A percentile compares a stretch with the other conserved stretches of the same genome.
These are phyloP conservation scores for Rheum nobile DNA, from an alignment of 148 eudicot species.

Conservation along the genomic window DNA sequence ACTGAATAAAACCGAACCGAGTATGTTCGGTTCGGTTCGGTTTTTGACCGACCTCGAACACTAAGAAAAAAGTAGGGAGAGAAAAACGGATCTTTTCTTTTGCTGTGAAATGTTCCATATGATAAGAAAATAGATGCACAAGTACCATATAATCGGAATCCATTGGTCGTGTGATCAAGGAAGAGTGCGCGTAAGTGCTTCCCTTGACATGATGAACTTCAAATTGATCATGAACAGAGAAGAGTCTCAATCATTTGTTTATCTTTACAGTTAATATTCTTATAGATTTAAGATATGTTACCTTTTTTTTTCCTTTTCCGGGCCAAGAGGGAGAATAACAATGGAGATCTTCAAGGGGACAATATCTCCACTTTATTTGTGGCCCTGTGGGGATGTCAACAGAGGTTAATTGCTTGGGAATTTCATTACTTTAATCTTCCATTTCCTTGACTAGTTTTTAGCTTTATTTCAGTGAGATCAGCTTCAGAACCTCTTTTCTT, in stretches of 20 bases:
- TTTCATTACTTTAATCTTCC: not conserved
- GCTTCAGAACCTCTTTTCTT: not conserved
- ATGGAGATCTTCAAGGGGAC: slow-evolving; percentile 8
- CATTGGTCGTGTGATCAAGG: not conserved
- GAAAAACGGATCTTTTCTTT: slow-evolving; percentile 3
- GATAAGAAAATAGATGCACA: slow-evolving; percentile 7
- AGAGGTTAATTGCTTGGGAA: not conserved
- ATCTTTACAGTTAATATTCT: slow-evolving; percentile 3
- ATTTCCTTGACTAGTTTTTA: not conserved
- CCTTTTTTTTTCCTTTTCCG: not conserved
- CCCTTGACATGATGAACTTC: not conserved
- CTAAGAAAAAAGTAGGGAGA: not conserved
- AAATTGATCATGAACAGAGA: not conserved
- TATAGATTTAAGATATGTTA: not conserved
- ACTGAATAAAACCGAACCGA: no score
- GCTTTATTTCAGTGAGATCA: not conserved
- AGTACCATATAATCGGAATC: slow-evolving; percentile 1
- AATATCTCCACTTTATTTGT: slow-evolving; percentile 3
- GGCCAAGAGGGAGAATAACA: slow-evolving; percentile 1
- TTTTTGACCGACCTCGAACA: no score
- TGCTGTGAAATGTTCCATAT: not conserved
- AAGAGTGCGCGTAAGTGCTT: not conserved
- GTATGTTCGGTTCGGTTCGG: no score
- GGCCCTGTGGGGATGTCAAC: not conserved
- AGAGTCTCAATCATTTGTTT: not conserved